Evolutionary conservation across 176 grass and related monocot genomes (phyloP).

Genomic region (Guadua angustifolia): DNA sequence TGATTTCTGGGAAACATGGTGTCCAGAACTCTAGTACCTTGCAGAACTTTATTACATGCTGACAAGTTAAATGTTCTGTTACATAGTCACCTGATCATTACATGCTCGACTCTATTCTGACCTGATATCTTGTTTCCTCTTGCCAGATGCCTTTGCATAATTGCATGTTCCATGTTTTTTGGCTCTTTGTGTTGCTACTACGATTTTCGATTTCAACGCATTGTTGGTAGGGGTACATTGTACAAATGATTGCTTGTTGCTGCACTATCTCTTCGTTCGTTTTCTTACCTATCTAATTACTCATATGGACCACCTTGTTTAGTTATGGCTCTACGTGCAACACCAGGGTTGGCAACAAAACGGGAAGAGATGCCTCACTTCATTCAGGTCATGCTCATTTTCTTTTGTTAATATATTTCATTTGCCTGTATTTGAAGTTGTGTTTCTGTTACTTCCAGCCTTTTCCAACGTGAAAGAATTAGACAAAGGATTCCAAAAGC

Average conservation of each 20-base stretch:
- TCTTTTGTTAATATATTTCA: conserved; percentile 3
- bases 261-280: background rate
- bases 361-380: conserved; percentile 2
- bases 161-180: conserved; percentile 26
- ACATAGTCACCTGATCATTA: conserved; percentile 16
- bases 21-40: background rate
- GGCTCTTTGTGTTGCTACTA: background rate
- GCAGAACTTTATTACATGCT: background rate
- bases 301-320: conserved; percentile 24
- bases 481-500: background rate
- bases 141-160: background rate
- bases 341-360: background rate
- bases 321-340: background rate
- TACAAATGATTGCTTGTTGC: conserved; percentile 3
- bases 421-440: background rate
- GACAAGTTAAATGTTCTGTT: background rate
- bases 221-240: background rate
- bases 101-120: background rate
- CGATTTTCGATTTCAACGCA: background rate
- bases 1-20: conserved; percentile 7
- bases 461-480: background rate
- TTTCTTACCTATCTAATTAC: conserved; percentile 8
- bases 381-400: conserved; percentile 14
- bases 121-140: conserved; percentile 3
- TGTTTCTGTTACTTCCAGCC: background rate